Evolutionary conservation across 108 stramenopile genomes (phyloP), one percentile per base, ranked within the genome.

Genomic region (Ochromonas danica): DNA sequence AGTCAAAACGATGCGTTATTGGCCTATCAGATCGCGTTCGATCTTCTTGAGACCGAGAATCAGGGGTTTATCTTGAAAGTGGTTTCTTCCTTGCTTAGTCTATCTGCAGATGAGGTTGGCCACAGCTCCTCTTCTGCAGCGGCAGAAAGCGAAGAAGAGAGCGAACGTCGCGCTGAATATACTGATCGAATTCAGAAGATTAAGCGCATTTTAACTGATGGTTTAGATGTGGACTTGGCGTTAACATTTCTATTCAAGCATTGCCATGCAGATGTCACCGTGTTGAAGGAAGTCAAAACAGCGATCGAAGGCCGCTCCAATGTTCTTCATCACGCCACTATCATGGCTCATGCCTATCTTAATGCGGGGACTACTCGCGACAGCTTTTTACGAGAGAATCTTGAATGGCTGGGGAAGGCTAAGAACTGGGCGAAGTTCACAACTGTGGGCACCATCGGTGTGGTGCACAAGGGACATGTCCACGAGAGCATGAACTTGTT

Each of bases 381-480:
- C 84, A 83, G 89, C 2, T 99, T 99, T 82, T 80, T 97, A 77
- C 87, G 98, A 70, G 93, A 98, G 71, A 90, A 99, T 87, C 89
- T 98, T 78, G 97, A 98, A 62, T 99, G 96, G 96, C 92, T 99
- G 92, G 95, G 94, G 71, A 95, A 96, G 82, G 97, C 98, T 27
- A 89, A 89, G 82, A 96, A 98, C 89, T 99, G 98, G 98, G 95
- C 96, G 80, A 96, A 98, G 83, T 99, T 99, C 82, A 94, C 95
- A 31, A 96, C 96, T 71, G 96, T 95, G 1, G 96, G 96, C 0
- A 91, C 93, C 57, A 86, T 98, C 62, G 98, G 98, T 77, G 96
- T 97, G 41, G 90, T 98, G 45, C 98, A 99, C 88, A 91, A 94
- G 38, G 94, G 95, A 41, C 96, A 99, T 83, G 89, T 93, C 78